Conservation (phyloP, 768 basidiomycete genomes). For the Sutorius australiensis region DNA sequence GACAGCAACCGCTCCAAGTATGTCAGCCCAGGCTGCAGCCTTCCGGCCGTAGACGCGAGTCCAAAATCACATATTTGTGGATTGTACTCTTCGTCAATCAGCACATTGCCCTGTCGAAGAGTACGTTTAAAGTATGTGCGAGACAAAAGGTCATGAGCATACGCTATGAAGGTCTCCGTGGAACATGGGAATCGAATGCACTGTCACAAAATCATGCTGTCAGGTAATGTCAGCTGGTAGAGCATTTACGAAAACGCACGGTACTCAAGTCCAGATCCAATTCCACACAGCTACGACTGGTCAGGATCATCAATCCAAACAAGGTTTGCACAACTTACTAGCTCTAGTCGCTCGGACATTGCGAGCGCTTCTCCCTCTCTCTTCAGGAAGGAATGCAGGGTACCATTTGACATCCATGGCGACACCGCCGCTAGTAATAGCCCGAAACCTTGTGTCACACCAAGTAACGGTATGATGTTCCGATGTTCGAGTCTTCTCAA, state of each 20-base stretch:
- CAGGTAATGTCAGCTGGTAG: not conserved
- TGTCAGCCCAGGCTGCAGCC: not conserved
- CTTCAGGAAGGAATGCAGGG: not conserved
- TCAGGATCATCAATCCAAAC: not conserved
- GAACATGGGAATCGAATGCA: not conserved
- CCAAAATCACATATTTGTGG: not conserved
- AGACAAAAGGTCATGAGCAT: not conserved
- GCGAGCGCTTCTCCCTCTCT: not conserved
- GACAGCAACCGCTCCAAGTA: not conserved
- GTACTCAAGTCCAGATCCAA: conserved; percentile 1
- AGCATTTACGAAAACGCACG: not conserved
- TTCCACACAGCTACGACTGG: not conserved
- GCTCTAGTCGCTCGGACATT: not conserved
- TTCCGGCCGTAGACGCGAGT: not conserved
- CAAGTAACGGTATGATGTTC: not conserved
- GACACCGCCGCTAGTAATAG: not conserved
- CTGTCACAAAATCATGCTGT: not conserved
- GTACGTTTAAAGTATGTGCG: not conserved
- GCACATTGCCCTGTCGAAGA: not conserved
- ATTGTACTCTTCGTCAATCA: not conserved
- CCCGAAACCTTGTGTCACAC: not conserved
- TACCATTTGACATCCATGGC: not conserved
- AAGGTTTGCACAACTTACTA: not conserved
- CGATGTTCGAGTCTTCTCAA: conserved; percentile 4
- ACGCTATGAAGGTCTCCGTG: conserved; percentile 1